A percentile compares a stretch with the other conserved stretches of the same genome.
Evolutionary conservation across 495 filamentous ascomycete genomes (phyloP).

Genomic region (Podospora australis): DNA sequence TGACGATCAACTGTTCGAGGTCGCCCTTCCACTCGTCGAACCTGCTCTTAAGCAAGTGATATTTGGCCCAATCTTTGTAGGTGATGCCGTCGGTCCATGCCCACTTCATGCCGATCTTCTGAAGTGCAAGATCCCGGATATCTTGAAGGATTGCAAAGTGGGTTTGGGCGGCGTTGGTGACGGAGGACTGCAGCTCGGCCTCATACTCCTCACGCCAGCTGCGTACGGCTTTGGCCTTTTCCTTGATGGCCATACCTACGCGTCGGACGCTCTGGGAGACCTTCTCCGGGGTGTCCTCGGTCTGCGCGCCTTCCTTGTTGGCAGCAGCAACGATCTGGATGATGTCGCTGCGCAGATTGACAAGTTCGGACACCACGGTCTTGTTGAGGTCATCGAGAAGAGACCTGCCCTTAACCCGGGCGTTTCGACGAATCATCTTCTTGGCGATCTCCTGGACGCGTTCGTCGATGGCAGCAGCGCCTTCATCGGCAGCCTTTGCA

Average conservation of each 20-base stretch:
- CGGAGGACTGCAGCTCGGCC: constrained; percentile 57
- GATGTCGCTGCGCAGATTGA: constrained; percentile 62
- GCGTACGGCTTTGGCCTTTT: constrained; percentile 73
- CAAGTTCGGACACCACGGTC: constrained; percentile 53
- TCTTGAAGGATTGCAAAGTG: constrained; percentile 77
- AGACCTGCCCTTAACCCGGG: constrained; percentile 52
- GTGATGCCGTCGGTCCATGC: constrained; percentile 92
- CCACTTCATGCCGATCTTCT: constrained; percentile 97
- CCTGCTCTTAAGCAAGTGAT: constrained; percentile 74
- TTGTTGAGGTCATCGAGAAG: constrained; percentile 64
- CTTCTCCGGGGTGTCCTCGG: constrained; percentile 55
- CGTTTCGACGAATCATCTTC: constrained; percentile 47
- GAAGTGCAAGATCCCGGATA: constrained; percentile 81
- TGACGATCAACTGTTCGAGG: constrained; percentile 62
- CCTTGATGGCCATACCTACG: constrained; percentile 71
- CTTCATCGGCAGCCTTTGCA: constrained; percentile 71
- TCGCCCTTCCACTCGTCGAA: constrained; percentile 82
- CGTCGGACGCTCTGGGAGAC: constrained; percentile 57
- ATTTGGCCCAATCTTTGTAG: constrained; percentile 93
- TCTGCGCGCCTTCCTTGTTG: constrained; percentile 34
- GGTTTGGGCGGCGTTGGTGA: constrained; percentile 68
- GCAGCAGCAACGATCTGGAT: constrained; percentile 51
- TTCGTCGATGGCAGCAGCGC: constrained; percentile 68
- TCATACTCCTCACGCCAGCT: constrained; percentile 73
- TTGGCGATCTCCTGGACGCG: constrained; percentile 58